phyloP scores from a whole-genome alignment of 2,329 filamentous ascomycete genomes.

The Monilinia fructigena region DNA sequence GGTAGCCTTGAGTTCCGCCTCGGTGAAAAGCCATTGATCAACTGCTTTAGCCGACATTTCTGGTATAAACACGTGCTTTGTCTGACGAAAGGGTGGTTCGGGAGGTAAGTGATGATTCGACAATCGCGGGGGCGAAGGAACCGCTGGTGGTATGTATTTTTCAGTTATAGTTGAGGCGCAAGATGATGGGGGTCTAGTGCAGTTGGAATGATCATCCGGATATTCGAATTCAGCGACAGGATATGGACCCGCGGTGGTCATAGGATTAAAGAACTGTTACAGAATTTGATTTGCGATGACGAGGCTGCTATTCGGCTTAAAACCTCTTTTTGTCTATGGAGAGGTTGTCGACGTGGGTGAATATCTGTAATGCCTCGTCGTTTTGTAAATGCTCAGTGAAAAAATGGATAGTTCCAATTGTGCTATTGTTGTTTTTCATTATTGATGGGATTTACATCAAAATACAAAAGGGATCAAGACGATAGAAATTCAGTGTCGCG shows the following conservation, averaged over 20 bases:
- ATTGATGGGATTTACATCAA: conserved; percentile 1
- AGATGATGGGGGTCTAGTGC: conserved; percentile 18
- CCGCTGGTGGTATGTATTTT: conserved; percentile 54
- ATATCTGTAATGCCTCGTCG: too few species aligned
- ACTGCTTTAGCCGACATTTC: conserved; percentile 42
- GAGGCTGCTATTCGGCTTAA: not conserved
- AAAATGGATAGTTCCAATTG: not conserved
- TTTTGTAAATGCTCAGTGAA: not conserved
- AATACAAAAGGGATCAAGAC: conserved; percentile 4
- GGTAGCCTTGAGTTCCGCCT: conserved; percentile 76
- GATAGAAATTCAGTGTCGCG: conserved; percentile 14
- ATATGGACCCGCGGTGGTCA: conserved; percentile 22
- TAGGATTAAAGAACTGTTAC: conserved; percentile 15
- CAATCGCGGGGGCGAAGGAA: conserved; percentile 58
- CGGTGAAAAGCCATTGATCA: conserved; percentile 85
- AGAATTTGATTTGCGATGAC: conserved; percentile 10
- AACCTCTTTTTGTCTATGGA: not conserved
- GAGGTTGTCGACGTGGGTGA: not conserved
- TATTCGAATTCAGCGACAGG: conserved; percentile 17
- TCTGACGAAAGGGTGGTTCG: conserved; percentile 24
- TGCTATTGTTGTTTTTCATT: conserved; percentile 9
- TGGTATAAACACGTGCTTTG: conserved; percentile 17
- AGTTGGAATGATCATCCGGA: conserved; percentile 17
- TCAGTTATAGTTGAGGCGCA: conserved; percentile 47
- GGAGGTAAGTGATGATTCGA: conserved; percentile 56